These are phyloP conservation scores for Boletus albobrunnescens DNA, from an alignment of 1,284 basidiomycete species.

Conservation along the genomic window DNA sequence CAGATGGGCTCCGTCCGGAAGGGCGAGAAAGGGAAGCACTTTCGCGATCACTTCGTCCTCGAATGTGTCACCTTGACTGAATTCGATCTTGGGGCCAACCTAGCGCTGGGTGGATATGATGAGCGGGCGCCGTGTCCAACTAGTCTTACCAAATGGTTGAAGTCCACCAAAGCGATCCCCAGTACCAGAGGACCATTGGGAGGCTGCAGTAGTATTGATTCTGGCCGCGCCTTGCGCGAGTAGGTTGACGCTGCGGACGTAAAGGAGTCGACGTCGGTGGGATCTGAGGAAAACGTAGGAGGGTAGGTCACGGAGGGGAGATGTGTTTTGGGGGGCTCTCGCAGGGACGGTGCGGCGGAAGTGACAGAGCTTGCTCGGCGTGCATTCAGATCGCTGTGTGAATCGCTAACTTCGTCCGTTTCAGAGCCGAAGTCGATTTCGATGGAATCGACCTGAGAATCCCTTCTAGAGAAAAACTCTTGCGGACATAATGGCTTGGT, in stretches of 20 bases:
- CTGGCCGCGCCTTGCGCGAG: slow-evolving; percentile 71
- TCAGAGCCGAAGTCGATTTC: slow-evolving; percentile 53
- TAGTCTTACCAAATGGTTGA: slow-evolving; percentile 76
- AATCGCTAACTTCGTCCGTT: slow-evolving; percentile 47
- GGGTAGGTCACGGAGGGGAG: slow-evolving; percentile 49
- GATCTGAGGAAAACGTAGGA: slow-evolving; percentile 44
- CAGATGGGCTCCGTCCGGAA: slow-evolving; percentile 95
- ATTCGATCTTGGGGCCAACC: slow-evolving; percentile 92
- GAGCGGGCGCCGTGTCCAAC: slow-evolving; percentile 5
- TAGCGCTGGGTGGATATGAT: slow-evolving; percentile 33
- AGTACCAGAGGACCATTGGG: slow-evolving; percentile 63
- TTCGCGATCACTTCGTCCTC: slow-evolving; percentile 79
- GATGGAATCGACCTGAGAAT: slow-evolving; percentile 45
- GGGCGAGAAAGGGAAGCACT: slow-evolving; percentile 92
- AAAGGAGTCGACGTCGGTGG: slow-evolving; percentile 54
- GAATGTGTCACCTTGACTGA: slow-evolving; percentile 63
- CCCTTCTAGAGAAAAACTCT: slow-evolving; percentile 40
- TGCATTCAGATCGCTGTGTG: slow-evolving; percentile 32
- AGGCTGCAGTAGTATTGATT: slow-evolving; percentile 62
- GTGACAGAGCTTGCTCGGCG: slow-evolving; percentile 46
- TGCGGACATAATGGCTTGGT: slow-evolving; percentile 33
- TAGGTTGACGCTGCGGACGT: slow-evolving; percentile 61
- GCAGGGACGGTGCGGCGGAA: slow-evolving; percentile 49
- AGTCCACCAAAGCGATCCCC: slow-evolving; percentile 85
- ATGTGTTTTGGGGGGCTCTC: slow-evolving; percentile 38